A percentile compares a stretch with the other conserved stretches of the same genome.
These are phyloP conservation scores for Podospora anserina DNA, from an alignment of 495 filamentous ascomycete genomes.

Conservation along the genomic window DNA sequence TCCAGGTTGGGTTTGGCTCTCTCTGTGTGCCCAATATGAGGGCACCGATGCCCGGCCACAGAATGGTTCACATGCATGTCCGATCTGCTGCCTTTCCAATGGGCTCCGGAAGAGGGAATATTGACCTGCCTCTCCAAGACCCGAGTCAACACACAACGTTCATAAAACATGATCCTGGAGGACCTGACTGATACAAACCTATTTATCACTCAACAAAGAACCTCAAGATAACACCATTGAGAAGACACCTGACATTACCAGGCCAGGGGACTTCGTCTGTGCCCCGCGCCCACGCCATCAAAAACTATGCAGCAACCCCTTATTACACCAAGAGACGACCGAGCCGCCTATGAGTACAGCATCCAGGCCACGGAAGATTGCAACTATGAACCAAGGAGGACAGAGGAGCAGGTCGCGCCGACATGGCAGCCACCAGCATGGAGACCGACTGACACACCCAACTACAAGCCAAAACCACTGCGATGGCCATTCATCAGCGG, in stretches of 20 bases:
- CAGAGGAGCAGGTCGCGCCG: not conserved
- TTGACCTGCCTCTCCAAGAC: not conserved
- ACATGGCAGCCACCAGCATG: slow-evolving; percentile 9
- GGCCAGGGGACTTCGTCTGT: not conserved
- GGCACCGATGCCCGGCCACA: slow-evolving; percentile 3
- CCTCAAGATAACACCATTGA: not conserved
- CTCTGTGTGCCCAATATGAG: slow-evolving; percentile 23
- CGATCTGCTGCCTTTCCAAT: not conserved
- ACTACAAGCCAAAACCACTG: slow-evolving; percentile 35
- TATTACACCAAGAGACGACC: slow-evolving; percentile 11
- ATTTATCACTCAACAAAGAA: not conserved
- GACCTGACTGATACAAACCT: not conserved
- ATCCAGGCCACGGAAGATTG: slow-evolving; percentile 29
- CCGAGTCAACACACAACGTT: not conserved
- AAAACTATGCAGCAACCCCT: slow-evolving; percentile 25
- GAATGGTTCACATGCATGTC: slow-evolving; percentile 13
- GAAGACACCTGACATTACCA: not conserved
- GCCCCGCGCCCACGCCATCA: not conserved
- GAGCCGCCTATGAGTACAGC: slow-evolving; percentile 27
- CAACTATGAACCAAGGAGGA: slow-evolving; percentile 15
- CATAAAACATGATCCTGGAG: not conserved
- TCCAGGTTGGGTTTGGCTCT: slow-evolving; percentile 7
- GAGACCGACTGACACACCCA: slow-evolving; percentile 16
- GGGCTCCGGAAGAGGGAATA: not conserved
- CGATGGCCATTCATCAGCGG: slow-evolving; percentile 34